Percentiles rank a stretch among this genome's conserved stretches.
Conservation (phyloP, 2,329 filamentous ascomycete genomes). For the Thielaviopsis euricoi region DNA sequence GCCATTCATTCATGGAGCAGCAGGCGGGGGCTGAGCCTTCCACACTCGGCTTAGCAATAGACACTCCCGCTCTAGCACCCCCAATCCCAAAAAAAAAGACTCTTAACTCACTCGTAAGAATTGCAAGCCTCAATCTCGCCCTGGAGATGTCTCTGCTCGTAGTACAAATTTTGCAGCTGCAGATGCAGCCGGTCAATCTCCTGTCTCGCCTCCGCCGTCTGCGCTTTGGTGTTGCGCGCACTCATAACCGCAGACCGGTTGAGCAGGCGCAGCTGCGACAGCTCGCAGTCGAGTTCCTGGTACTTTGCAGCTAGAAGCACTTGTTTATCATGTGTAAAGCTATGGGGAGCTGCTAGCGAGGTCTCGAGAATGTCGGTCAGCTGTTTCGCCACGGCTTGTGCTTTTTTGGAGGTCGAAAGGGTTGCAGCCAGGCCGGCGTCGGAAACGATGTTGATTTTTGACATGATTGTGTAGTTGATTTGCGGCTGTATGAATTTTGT, state of each 20-base stretch:
- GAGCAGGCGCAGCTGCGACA: conserved; percentile 64
- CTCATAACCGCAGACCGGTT: conserved; percentile 69
- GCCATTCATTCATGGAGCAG: no score
- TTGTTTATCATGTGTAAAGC: conserved; percentile 15
- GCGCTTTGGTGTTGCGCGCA: conserved; percentile 70
- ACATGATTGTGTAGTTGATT: conserved; percentile 19
- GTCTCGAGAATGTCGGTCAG: conserved; percentile 38
- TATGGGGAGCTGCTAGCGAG: conserved; percentile 26
- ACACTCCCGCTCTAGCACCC: no score
- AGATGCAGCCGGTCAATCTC: conserved; percentile 86
- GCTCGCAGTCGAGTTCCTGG: conserved; percentile 33
- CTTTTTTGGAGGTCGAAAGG: conserved; percentile 54
- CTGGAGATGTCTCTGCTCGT: conserved; percentile 80
- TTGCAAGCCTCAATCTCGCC: conserved; percentile 85
- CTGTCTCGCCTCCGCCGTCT: conserved; percentile 72
- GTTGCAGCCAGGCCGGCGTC: conserved; percentile 44
- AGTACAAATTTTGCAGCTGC: conserved; percentile 88
- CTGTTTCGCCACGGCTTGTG: conserved; percentile 53
- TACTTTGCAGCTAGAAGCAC: neutral
- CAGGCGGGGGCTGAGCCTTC: no score
- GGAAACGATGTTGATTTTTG: conserved; percentile 20
- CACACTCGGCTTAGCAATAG: no score
- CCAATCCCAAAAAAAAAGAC: no score
- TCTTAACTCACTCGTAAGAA: conserved; percentile 60
- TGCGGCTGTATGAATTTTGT: neutral